A percentile compares a stretch with the other conserved stretches of the same genome.
phyloP scores from a whole-genome alignment of 225 moss, liverwort and hornwort species.

The Pseudoscleropodium purum region DNA sequence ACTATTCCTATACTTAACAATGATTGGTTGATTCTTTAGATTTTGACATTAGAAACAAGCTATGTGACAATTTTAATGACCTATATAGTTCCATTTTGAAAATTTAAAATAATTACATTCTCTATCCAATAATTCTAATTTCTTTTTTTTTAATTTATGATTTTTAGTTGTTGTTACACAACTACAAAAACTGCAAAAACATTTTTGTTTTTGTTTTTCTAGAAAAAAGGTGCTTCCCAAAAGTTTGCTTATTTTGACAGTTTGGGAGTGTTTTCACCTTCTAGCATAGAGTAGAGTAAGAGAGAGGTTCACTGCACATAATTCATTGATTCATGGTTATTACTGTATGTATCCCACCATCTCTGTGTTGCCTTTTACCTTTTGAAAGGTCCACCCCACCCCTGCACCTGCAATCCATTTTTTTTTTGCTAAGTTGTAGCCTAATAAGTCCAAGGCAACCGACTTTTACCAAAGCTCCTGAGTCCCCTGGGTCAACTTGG shows the following conservation, averaged over 20 bases:
- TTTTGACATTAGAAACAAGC: no score
- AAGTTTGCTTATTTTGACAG: background rate
- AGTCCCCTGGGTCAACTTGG: background rate
- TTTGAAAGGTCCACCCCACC: background rate
- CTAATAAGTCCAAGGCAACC: constrained; percentile 16
- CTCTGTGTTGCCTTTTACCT: background rate
- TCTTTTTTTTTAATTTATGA: no score
- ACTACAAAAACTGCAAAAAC: accelerated
- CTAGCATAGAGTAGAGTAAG: background rate
- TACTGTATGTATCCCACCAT: background rate
- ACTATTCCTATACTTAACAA: no score
- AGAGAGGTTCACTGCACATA: background rate
- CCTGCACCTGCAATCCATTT: background rate
- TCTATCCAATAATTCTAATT: background rate
- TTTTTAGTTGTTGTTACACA: background rate
- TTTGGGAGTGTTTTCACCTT: background rate
- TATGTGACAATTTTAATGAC: accelerated
- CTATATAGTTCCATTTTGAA: accelerated
- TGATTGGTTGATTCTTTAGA: no score
- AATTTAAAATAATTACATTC: background rate
- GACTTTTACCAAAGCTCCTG: constrained; percentile 12
- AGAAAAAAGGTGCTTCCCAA: background rate
- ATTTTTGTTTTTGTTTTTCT: accelerated
- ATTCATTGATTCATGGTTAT: background rate
- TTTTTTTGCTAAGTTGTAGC: background rate